Conservation (phyloP, 2,329 filamentous ascomycete genomes). For the Zarea fungicola region DNA sequence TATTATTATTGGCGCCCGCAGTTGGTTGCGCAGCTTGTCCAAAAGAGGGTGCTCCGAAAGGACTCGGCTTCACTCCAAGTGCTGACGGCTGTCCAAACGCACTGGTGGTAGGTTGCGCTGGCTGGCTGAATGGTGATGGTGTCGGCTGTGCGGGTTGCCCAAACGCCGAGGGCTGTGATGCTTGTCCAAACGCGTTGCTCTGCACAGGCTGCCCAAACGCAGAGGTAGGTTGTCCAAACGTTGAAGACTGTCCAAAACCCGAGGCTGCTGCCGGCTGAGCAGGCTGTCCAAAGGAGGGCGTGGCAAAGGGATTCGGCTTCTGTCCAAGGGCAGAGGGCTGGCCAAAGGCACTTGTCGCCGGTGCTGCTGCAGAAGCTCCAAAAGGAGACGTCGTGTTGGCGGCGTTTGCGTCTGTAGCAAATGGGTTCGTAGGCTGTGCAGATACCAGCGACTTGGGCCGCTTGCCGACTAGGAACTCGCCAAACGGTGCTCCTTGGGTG, state of each 20-base stretch:
- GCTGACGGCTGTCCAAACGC: conserved; percentile 37
- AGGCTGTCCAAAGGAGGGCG: conserved; percentile 31
- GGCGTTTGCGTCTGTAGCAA: conserved; percentile 26
- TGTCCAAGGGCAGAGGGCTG: conserved; percentile 30
- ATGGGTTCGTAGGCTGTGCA: conserved; percentile 33
- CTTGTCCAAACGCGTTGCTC: conserved; percentile 27
- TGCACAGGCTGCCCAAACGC: conserved; percentile 31
- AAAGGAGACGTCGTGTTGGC: conserved; percentile 24
- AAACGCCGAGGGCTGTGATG: conserved; percentile 32
- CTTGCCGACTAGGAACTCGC: conserved; percentile 39
- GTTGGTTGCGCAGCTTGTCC: conserved; percentile 30
- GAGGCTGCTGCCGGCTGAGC: conserved; percentile 16
- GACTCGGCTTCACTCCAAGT: conserved; percentile 19
- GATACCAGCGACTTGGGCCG: conserved; percentile 22
- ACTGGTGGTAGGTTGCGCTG: conserved; percentile 25
- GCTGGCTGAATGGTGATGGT: conserved; percentile 28
- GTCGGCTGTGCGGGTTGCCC: conserved; percentile 34
- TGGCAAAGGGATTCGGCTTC: conserved; percentile 25
- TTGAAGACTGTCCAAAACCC: conserved; percentile 24
- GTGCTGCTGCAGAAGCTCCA: conserved; percentile 18
- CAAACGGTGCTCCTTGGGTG: conserved; percentile 38
- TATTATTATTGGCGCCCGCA: background rate
- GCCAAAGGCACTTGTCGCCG: conserved; percentile 35
- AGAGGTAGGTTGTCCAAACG: conserved; percentile 38
- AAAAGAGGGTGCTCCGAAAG: conserved; percentile 32